Percentiles rank a stretch among this genome's conserved stretches.
Evolutionary conservation across 352 stramenopile species (phyloP).

Genomic region (Phytophthora sojae): DNA sequence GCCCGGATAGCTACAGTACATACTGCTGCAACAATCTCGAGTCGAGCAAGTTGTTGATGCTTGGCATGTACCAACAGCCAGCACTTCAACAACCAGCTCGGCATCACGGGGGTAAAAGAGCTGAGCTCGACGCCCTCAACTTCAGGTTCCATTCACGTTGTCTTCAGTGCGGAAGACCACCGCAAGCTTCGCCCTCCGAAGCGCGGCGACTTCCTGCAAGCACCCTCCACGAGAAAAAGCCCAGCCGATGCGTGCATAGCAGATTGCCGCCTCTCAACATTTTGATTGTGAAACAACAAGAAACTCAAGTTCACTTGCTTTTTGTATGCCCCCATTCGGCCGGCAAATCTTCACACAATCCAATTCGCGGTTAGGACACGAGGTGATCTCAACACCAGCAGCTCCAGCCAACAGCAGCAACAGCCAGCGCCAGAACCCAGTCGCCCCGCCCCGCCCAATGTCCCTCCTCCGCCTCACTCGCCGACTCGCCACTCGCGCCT

Average conservation of each 20-base stretch:
- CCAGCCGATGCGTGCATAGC: neutral
- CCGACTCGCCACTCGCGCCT: slow-evolving; percentile 22
- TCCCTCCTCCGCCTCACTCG: slow-evolving; percentile 32
- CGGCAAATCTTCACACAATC: slow-evolving; percentile 9
- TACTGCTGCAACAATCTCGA: no score
- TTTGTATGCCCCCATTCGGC: neutral
- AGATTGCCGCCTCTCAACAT: neutral
- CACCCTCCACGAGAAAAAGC: neutral
- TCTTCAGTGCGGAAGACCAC: no score
- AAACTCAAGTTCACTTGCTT: neutral
- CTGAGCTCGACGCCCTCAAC: no score
- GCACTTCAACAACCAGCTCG: no score
- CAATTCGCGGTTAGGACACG: slow-evolving; percentile 4
- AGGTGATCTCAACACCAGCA: neutral
- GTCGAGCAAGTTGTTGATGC: no score
- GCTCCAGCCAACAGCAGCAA: neutral
- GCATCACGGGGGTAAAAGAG: no score
- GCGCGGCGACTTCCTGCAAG: slow-evolving; percentile 1
- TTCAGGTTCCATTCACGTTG: no score
- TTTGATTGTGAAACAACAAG: neutral
- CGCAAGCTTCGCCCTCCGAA: neutral
- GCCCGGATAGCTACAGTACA: no score
- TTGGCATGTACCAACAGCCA: no score
- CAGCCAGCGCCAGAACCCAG: slow-evolving; percentile 4
- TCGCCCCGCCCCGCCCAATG: slow-evolving; percentile 13